Evolutionary conservation across 345 rosid genomes (phyloP).

Genomic region (Eucalyptus grandis): DNA sequence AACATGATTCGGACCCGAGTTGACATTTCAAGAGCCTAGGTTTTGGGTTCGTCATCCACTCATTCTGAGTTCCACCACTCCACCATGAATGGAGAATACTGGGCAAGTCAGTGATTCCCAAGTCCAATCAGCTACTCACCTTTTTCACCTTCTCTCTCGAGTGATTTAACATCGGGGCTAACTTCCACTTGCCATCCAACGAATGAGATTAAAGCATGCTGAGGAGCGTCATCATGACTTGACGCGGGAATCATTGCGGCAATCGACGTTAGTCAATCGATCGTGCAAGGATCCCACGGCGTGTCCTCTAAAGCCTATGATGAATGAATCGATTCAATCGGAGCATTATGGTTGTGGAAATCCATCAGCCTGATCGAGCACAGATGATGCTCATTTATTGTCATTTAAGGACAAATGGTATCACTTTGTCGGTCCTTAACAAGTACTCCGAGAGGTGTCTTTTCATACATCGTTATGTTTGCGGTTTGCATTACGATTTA

Average conservation of each 20-base stretch:
- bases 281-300: background rate
- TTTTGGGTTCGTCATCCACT: background rate
- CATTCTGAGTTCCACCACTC: background rate
- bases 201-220: background rate
- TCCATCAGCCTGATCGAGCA: background rate
- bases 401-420: background rate
- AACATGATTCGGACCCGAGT: background rate
- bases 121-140: background rate
- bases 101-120: background rate
- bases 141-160: background rate
- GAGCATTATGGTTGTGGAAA: background rate
- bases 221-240: background rate
- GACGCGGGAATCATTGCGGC: background rate
- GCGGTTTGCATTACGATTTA: fast-evolving
- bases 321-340: background rate
- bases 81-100: background rate
- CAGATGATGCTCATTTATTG: background rate
- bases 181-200: background rate
- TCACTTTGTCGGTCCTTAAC: background rate
- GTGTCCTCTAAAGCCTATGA: background rate
- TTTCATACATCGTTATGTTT: background rate
- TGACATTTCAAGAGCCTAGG: background rate
- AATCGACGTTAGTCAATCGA: background rate
- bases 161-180: background rate
- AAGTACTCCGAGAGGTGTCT: background rate